Conservation (phyloP, 768 basidiomycete species). For the Scleroderma bovista region DNA sequence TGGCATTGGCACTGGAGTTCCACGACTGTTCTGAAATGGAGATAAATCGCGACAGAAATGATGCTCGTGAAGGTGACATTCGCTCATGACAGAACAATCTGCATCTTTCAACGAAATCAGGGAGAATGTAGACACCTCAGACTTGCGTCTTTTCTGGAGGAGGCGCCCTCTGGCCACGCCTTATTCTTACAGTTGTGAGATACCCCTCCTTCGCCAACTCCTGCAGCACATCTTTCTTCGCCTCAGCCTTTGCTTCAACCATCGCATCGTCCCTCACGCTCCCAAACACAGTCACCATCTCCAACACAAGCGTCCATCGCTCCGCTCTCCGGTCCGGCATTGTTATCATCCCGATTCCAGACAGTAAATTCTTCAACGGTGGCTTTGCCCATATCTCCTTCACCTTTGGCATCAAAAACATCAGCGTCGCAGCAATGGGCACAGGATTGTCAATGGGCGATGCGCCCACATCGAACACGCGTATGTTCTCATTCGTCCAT, state of each 20-base stretch:
- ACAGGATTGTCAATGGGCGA: neutral
- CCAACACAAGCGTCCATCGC: neutral
- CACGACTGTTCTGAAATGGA: no score
- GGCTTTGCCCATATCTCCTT: neutral
- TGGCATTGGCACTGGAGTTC: no score
- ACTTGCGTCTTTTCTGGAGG: neutral
- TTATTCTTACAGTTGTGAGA: neutral
- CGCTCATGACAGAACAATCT: no score
- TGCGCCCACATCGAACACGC: neutral
- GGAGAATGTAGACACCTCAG: neutral
- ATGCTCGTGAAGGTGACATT: no score
- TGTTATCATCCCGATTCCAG: neutral
- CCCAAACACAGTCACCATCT: neutral
- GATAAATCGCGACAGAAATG: no score
- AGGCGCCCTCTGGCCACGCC: neutral
- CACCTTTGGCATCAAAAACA: neutral
- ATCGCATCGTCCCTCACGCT: neutral
- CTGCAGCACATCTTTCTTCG: neutral
- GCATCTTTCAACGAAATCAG: no score
- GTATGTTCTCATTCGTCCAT: neutral
- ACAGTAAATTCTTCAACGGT: neutral
- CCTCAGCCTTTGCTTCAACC: neutral
- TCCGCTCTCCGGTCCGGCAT: neutral
- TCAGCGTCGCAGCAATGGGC: neutral
- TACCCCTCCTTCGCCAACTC: neutral